Base-by-base conservation (phyloP, 2,329 filamentous ascomycete genomes). In the Colletotrichum noveboracense region DNA sequence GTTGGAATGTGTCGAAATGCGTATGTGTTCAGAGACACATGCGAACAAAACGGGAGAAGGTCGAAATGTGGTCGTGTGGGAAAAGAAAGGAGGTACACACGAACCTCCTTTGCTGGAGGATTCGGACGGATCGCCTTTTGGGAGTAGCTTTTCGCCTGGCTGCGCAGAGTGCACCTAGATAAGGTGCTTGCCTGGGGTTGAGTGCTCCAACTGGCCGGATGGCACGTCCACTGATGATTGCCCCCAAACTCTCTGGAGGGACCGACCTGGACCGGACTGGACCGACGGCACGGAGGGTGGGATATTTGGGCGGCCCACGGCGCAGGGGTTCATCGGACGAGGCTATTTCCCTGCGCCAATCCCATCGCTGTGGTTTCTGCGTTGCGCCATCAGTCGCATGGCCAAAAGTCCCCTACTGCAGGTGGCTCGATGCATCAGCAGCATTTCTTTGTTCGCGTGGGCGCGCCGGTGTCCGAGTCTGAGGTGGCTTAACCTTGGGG, bases 1-100 rank as follows among this genome's bases (percentile, higher is more conserved):
- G 70, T 13, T 64, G 79, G 82, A 80, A 9, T 7, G 32, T 28
- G 21, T 14, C n/a, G 7, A 13, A 43, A 67, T 66, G 48, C 36
- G 26, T 61, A 6, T 21, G 30, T 62, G 14, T 14, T 36, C 26
- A 13, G 4, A 28, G 10, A 18, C 18, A 24, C 58, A 21, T 14
- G 36, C 14, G 60, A 36, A 56, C 16, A 52, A 12, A 18, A 24
- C 10, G 43, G 21, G 12, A 18, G 18, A 60, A 66, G 18, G 36
- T 16, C 13, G 2, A 13, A 30, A 60, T 48, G 28, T 66, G 52
- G 21, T 21, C 43, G 43, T 21, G 24, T 26, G 26, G 28, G 8
- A 34, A 30, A 56, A 56, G 36, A 52, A 60, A 55, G 13, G 48
- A 62, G 36, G 28, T 26, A 62, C 55, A 30, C 18, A 26, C 60